Percentiles rank a stretch among this genome's conserved stretches.
phyloP scores from a whole-genome alignment of 108 stramenopile species.

The Schizochytrium sp. region DNA sequence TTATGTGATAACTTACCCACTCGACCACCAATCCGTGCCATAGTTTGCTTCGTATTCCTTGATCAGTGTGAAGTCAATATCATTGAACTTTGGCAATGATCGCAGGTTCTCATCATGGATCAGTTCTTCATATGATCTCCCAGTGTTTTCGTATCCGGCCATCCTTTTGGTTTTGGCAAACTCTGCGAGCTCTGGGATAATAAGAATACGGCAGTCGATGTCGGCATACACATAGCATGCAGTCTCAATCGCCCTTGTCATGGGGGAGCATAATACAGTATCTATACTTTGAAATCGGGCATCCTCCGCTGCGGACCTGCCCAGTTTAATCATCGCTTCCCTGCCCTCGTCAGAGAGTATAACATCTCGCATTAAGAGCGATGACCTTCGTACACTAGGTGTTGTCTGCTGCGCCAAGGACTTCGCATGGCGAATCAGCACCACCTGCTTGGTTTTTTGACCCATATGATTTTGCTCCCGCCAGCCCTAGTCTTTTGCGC shows the following conservation, averaged over 20 bases:
- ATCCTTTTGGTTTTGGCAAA: neutral
- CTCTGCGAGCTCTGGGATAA: constrained; percentile 45
- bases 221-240: neutral
- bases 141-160: constrained; percentile 58
- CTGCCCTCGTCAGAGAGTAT: constrained; percentile 20
- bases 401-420: neutral
- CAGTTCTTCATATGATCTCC: neutral
- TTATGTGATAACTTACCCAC: neutral
- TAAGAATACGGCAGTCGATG: neutral
- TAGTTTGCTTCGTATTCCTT: constrained; percentile 13
- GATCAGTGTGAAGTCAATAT: constrained; percentile 14
- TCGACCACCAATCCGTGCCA: constrained; percentile 35
- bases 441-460: constrained; percentile 9
- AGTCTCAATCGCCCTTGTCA: constrained; percentile 27
- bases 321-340: neutral
- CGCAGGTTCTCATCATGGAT: neutral
- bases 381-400: neutral
- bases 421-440: constrained; percentile 57
- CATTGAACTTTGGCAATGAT: neutral
- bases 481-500: neutral
- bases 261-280: constrained; percentile 26
- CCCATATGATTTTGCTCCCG: neutral
- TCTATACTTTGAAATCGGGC: neutral
- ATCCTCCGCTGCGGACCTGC: neutral
- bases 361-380: neutral